A percentile compares a stretch with the other conserved stretches of the same genome.
phyloP scores from a whole-genome alignment of 73 alveolate species.

The Paraurostyla sp. region DNA sequence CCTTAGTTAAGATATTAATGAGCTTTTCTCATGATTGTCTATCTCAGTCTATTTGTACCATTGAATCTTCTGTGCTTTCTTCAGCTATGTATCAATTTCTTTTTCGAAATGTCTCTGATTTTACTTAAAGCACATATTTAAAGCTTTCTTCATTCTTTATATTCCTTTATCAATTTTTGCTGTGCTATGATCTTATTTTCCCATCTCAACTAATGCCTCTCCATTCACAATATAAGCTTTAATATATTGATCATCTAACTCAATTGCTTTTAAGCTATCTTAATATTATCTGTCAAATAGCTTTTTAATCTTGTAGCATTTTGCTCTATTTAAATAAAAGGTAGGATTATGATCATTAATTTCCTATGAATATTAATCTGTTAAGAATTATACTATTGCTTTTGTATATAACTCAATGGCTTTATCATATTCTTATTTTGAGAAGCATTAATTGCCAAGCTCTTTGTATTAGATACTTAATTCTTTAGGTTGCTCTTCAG shows the following conservation, averaged over 20 bases:
- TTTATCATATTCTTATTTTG: slow-evolving; percentile 25
- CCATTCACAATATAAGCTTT: slow-evolving; percentile 70
- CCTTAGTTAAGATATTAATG: not conserved
- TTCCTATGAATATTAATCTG: not conserved
- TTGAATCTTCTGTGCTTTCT: slow-evolving; percentile 69
- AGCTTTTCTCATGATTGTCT: slow-evolving; percentile 15
- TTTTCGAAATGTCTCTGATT: slow-evolving; percentile 69
- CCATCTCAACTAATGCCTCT: slow-evolving; percentile 64
- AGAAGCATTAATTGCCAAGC: slow-evolving; percentile 45
- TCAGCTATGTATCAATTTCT: slow-evolving; percentile 47
- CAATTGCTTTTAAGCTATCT: slow-evolving; percentile 59
- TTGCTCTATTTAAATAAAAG: slow-evolving; percentile 68
- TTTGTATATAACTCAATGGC: slow-evolving; percentile 65
- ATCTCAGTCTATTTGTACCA: slow-evolving; percentile 66
- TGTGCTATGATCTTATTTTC: slow-evolving; percentile 39
- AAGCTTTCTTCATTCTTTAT: slow-evolving; percentile 47
- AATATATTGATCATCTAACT: slow-evolving; percentile 60
- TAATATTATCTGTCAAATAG: slow-evolving; percentile 23
- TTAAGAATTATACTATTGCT: slow-evolving; percentile 57
- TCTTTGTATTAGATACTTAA: slow-evolving; percentile 49
- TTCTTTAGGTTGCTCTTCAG: slow-evolving; percentile 27
- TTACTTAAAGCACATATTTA: slow-evolving; percentile 67
- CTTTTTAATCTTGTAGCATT: slow-evolving; percentile 62
- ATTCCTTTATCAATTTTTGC: slow-evolving; percentile 68
- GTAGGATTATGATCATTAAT: slow-evolving; percentile 61